Evolutionary conservation across 2,329 filamentous ascomycete species (phyloP).

Genomic region (Bimuria novae-zelandiae): DNA sequence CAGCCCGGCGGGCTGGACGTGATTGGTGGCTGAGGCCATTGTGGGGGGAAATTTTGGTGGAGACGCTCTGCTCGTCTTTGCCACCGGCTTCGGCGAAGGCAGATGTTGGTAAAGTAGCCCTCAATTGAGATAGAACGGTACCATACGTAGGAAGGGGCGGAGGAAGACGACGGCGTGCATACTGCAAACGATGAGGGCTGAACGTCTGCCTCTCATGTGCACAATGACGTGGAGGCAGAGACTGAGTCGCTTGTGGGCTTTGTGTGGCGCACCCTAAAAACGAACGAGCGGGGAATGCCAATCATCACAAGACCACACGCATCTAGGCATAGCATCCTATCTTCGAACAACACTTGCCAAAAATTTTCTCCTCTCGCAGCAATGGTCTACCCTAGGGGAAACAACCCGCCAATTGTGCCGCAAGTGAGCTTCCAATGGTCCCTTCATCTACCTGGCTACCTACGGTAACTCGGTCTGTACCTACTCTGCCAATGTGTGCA

Average conservation of each 20-base stretch:
- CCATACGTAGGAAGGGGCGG: not conserved
- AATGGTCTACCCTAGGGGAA: too few relatives aligned
- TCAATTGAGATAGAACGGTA: not conserved
- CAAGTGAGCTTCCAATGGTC: too few relatives aligned
- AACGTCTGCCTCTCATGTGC: slow-evolving; percentile 22
- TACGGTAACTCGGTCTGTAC: too few relatives aligned
- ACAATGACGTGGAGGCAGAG: slow-evolving; percentile 32
- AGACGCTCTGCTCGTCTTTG: not conserved
- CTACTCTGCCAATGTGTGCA: too few relatives aligned
- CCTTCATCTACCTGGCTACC: too few relatives aligned
- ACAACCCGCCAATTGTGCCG: too few relatives aligned
- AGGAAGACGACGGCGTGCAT: not conserved
- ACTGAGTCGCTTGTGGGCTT: slow-evolving; percentile 20
- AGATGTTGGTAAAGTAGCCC: not conserved
- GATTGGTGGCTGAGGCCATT: slow-evolving; percentile 19
- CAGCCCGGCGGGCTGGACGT: not conserved
- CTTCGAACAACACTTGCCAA: not conserved
- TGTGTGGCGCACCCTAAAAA: slow-evolving; percentile 32
- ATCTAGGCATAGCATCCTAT: slow-evolving; percentile 1
- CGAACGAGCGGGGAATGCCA: slow-evolving; percentile 29
- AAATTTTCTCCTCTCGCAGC: too few relatives aligned
- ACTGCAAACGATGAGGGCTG: slow-evolving; percentile 1
- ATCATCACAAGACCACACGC: not conserved
- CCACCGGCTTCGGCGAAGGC: not conserved
- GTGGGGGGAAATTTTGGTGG: slow-evolving; percentile 24